Conservation (phyloP, 305 asterid genomes). For the Fraxinus albicans region DNA sequence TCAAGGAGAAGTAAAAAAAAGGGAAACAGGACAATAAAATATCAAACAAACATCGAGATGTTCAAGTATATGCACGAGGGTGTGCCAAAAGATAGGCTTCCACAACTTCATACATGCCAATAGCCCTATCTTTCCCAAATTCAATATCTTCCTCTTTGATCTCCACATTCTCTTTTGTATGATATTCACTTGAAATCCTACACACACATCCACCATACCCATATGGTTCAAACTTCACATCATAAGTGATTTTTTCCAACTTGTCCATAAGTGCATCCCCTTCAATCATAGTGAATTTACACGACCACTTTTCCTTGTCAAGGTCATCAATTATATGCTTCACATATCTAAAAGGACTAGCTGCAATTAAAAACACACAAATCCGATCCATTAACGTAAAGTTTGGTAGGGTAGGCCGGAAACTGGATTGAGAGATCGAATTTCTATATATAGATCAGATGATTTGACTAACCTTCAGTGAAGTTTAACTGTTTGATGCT, state of each 20-base stretch:
- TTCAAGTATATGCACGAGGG: conserved; percentile 38
- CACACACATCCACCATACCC: conserved; percentile 50
- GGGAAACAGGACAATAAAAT: not conserved
- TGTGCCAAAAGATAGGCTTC: conserved; percentile 63
- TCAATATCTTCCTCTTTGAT: conserved; percentile 62
- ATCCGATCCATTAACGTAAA: not conserved
- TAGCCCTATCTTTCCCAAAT: conserved; percentile 51
- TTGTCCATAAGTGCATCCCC: conserved; percentile 51
- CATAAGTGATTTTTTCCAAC: conserved; percentile 39
- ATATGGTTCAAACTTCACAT: conserved; percentile 50
- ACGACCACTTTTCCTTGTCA: conserved; percentile 38
- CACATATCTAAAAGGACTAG: conserved; percentile 51
- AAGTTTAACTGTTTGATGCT: conserved; percentile 64
- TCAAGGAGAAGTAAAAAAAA: too few relatives aligned
- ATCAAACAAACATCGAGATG: not conserved
- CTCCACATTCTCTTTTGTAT: conserved; percentile 51
- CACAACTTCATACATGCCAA: conserved; percentile 49
- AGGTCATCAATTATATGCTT: conserved; percentile 48
- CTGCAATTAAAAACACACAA: conserved; percentile 24
- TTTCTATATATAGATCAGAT: not conserved
- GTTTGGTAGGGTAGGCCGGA: not conserved
- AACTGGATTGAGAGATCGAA: too few relatives aligned
- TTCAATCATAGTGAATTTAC: conserved; percentile 43
- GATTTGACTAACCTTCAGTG: conserved; percentile 37
- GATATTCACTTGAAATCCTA: conserved; percentile 48